Conservation (phyloP, 192 early-diverging fungal species). For the Polychytrium aggregatum region DNA sequence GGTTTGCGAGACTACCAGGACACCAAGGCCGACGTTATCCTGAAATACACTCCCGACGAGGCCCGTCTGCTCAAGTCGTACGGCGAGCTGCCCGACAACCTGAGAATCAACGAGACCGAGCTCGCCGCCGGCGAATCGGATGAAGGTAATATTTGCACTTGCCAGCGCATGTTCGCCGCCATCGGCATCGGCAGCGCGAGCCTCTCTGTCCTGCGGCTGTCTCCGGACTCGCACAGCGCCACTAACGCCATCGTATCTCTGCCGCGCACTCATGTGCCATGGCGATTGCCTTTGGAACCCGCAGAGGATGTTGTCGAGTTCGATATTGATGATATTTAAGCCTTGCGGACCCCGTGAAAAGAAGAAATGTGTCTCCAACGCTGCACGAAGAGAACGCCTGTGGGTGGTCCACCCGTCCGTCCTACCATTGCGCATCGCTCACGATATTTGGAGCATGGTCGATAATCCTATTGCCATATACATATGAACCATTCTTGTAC, state of each 20-base stretch:
- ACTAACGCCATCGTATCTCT: constrained; percentile 10
- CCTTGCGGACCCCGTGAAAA: neutral
- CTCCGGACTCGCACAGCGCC: constrained; percentile 42
- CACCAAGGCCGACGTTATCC: constrained; percentile 85
- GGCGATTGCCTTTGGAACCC: neutral
- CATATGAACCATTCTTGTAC: too few species aligned
- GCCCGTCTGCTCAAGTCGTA: constrained; percentile 83
- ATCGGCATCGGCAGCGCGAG: too few species aligned
- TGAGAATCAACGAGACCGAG: constrained; percentile 77
- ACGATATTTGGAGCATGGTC: too few species aligned
- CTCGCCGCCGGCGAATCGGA: constrained; percentile 27
- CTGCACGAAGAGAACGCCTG: too few species aligned
- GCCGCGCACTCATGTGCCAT: neutral
- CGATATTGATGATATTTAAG: constrained; percentile 77
- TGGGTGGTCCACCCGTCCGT: too few species aligned
- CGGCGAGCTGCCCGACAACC: constrained; percentile 86
- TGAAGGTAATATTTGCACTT: constrained; percentile 14
- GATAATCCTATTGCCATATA: too few species aligned
- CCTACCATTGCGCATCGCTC: too few species aligned
- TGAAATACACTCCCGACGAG: constrained; percentile 95
- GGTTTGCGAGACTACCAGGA: constrained; percentile 89
- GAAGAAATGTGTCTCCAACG: neutral
- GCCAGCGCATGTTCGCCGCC: neutral
- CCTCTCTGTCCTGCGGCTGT: too few species aligned
- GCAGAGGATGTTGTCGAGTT: constrained; percentile 72